Evolutionary conservation across 1,284 basidiomycete species (phyloP).

Genomic region (Rhizopogon parksii): DNA sequence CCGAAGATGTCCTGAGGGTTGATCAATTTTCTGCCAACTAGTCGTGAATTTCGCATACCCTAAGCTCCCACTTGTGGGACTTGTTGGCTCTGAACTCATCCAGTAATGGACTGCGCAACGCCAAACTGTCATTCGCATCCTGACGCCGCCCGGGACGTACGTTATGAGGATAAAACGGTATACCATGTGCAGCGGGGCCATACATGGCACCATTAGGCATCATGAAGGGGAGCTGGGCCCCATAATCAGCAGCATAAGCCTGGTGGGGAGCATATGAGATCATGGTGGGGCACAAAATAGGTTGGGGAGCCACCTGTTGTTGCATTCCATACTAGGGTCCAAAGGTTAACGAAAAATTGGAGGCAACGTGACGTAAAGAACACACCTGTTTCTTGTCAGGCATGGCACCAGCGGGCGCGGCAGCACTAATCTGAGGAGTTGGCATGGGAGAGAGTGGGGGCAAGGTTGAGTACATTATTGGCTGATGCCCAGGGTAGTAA

Average conservation of each 20-base stretch:
- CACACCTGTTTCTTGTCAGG: constrained; percentile 61
- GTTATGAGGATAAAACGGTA: constrained; percentile 35
- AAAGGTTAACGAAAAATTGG: constrained; percentile 9
- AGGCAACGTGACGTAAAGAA: constrained; percentile 7
- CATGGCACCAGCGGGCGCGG: constrained; percentile 33
- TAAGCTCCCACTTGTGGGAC: constrained; percentile 72
- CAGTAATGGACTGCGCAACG: constrained; percentile 62
- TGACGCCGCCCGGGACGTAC: constrained; percentile 37
- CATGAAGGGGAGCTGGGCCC: constrained; percentile 41
- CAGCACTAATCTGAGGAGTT: constrained; percentile 37
- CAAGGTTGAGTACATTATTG: constrained; percentile 50
- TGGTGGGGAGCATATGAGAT: constrained; percentile 39
- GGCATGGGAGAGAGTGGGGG: constrained; percentile 49
- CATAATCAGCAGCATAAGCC: constrained; percentile 43
- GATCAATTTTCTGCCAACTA: constrained; percentile 7
- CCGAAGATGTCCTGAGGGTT: constrained; percentile 72
- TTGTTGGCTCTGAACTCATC: constrained; percentile 85
- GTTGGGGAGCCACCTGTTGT: constrained; percentile 41
- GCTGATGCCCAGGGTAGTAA: constrained; percentile 53
- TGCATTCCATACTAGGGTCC: constrained; percentile 40
- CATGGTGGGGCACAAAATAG: constrained; percentile 35
- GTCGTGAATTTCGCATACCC: constrained; percentile 38
- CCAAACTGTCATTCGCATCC: constrained; percentile 28
- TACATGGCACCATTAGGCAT: constrained; percentile 40
- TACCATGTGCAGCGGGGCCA: constrained; percentile 27